Conservation (phyloP, 768 basidiomycete genomes). For the Galerina sulciceps region DNA sequence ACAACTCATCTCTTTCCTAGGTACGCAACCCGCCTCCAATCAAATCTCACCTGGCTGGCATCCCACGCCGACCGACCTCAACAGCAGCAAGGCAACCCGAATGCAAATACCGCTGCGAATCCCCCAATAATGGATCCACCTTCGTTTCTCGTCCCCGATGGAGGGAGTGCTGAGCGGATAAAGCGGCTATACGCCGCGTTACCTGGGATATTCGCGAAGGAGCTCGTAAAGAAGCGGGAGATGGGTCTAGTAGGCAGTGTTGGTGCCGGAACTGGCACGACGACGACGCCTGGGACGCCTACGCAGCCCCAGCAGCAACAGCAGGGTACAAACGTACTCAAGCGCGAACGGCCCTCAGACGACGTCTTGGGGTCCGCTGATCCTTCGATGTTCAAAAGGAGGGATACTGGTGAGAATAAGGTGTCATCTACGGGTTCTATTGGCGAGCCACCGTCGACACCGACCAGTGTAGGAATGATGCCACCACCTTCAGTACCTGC, state of each 20-base stretch:
- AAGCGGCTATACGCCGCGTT: constrained; percentile 67
- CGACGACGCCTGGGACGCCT: background rate
- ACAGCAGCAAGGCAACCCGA: constrained; percentile 15
- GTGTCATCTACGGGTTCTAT: background rate
- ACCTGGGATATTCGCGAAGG: constrained; percentile 64
- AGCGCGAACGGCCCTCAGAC: constrained; percentile 68
- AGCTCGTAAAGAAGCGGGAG: constrained; percentile 52
- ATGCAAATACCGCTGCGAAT: constrained; percentile 33
- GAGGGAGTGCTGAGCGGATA: constrained; percentile 57
- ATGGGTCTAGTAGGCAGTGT: constrained; percentile 15
- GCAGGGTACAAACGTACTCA: constrained; percentile 38
- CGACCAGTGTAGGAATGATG: constrained; percentile 31
- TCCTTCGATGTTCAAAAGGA: constrained; percentile 57
- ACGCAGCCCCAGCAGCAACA: background rate
- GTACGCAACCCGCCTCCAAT: constrained; percentile 64
- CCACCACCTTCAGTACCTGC: constrained; percentile 42
- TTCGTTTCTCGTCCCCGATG: constrained; percentile 47
- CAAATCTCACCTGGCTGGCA: constrained; percentile 74
- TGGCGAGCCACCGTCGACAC: background rate
- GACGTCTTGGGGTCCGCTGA: constrained; percentile 25
- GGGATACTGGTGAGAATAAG: constrained; percentile 71
- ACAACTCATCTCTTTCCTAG: constrained; percentile 34
- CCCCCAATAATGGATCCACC: constrained; percentile 64
- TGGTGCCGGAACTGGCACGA: background rate
- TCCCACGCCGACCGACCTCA: constrained; percentile 58